These are phyloP conservation scores for Cercospora sojina DNA, from an alignment of 2,329 filamentous ascomycete genomes.

Conservation along the genomic window DNA sequence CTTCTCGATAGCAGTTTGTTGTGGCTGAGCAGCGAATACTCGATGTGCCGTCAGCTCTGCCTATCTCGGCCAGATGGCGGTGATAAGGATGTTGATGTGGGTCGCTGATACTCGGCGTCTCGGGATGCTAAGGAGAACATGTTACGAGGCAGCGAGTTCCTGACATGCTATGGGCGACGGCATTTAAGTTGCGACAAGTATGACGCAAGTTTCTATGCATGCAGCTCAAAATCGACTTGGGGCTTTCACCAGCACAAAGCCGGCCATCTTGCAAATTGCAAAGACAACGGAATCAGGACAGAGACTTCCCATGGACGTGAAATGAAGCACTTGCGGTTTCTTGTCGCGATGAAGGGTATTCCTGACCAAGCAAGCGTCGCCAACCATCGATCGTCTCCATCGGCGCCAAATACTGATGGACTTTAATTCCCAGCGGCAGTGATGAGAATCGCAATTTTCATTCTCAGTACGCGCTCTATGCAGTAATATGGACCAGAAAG, in stretches of 20 bases:
- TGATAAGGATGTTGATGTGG: background rate
- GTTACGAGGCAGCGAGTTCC: background rate
- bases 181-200: background rate
- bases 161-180: background rate
- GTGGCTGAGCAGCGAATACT: background rate
- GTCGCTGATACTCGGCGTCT: background rate
- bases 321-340: background rate
- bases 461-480: background rate
- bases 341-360: background rate
- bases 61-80: slow-evolving; percentile 10
- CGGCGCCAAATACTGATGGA: background rate
- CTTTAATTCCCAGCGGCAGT: background rate
- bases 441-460: background rate
- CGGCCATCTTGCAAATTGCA: background rate
- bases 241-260: background rate
- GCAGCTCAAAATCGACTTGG: background rate
- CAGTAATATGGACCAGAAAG: background rate
- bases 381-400: background rate
- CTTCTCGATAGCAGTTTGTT: background rate
- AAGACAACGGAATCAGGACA: background rate
- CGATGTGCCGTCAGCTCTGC: background rate
- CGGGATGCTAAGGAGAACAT: background rate
- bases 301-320: background rate
- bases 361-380: background rate
- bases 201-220: background rate